These are phyloP conservation scores for Microcera coccophila DNA, from an alignment of 2,329 filamentous ascomycete species.

Conservation along the genomic window DNA sequence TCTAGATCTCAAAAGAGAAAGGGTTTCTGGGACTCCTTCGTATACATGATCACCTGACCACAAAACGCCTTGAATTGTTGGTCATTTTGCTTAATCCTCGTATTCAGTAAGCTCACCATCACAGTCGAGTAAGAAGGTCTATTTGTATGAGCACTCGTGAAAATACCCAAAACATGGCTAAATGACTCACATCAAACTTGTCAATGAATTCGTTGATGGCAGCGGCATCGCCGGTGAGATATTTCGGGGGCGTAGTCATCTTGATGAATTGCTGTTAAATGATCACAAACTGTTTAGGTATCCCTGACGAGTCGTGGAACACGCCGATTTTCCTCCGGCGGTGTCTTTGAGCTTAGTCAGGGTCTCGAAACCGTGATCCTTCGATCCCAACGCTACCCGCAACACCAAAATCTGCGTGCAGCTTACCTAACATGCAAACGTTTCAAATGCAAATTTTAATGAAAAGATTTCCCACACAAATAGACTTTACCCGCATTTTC, in stretches of 20 bases:
- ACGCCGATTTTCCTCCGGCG: not conserved
- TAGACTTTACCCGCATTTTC: too few species aligned
- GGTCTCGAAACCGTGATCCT: not conserved
- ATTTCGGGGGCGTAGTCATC: slow-evolving; percentile 42
- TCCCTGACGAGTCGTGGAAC: too few species aligned
- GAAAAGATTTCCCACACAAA: too few species aligned
- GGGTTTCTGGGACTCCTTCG: slow-evolving; percentile 76
- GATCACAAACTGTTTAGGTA: too few species aligned
- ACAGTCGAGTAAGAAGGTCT: slow-evolving; percentile 95
- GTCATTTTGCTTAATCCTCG: not conserved
- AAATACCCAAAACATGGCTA: slow-evolving; percentile 1
- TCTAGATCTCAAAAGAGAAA: slow-evolving; percentile 76
- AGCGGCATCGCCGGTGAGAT: slow-evolving; percentile 74
- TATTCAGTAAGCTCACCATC: slow-evolving; percentile 65
- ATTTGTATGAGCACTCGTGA: not conserved
- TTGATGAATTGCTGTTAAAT: too few species aligned
- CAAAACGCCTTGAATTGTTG: slow-evolving; percentile 66
- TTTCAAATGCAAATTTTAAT: too few species aligned
- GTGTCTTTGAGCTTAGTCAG: not conserved
- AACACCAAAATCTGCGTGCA: too few species aligned
- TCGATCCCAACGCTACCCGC: not conserved
- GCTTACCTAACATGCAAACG: too few species aligned
- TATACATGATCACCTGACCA: slow-evolving; percentile 95
- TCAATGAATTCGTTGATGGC: slow-evolving; percentile 81
- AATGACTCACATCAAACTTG: slow-evolving; percentile 77